phyloP scores from a whole-genome alignment of 495 filamentous ascomycete genomes.

The Tuber borchii region DNA sequence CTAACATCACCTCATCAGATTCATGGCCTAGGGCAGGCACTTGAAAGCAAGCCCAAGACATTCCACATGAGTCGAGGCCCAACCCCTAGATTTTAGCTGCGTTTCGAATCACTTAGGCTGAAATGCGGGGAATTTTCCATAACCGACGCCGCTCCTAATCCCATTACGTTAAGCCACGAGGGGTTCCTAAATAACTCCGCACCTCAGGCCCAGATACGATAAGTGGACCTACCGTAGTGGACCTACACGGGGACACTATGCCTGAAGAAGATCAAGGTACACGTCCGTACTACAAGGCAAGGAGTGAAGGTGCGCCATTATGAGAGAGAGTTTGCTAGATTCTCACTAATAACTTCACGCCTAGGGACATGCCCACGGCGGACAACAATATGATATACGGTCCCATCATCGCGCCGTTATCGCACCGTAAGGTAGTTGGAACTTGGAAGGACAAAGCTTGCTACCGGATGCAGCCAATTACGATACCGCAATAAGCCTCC shows the following conservation, averaged over 20 bases:
- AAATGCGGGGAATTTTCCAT: background rate
- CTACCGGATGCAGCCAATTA: background rate
- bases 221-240: background rate
- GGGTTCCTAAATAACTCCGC: background rate
- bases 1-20: background rate
- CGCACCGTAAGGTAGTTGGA: background rate
- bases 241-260: background rate
- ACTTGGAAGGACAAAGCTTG: background rate
- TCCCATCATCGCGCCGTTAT: background rate
- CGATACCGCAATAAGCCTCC: background rate
- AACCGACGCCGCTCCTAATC: background rate
- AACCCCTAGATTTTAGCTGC: background rate
- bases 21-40: background rate
- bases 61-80: background rate
- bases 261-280: background rate
- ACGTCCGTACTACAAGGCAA: background rate
- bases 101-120: background rate
- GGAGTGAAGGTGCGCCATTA: background rate
- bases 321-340: background rate
- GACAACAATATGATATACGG: background rate
- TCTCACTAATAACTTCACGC: background rate
- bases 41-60: background rate
- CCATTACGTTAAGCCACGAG: background rate
- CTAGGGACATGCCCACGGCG: background rate
- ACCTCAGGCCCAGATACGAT: background rate